Percentiles rank a stretch among this genome's conserved stretches.
phyloP scores from a whole-genome alignment of 768 basidiomycete genomes.

The Auriscalpium microsporum region DNA sequence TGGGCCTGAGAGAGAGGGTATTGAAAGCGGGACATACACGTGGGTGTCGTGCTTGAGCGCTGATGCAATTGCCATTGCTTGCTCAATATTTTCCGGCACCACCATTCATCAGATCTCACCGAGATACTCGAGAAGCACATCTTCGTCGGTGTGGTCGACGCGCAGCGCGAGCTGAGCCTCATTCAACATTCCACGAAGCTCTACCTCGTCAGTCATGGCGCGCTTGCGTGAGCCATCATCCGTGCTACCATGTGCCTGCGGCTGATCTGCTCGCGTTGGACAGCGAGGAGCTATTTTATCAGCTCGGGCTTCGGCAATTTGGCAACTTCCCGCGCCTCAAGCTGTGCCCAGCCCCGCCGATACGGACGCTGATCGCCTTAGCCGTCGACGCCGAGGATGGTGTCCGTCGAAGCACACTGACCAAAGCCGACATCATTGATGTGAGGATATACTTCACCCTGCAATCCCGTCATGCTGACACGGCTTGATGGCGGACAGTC shows the following conservation, averaged over 20 bases:
- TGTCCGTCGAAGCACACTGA: conserved; percentile 40
- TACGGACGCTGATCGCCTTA: conserved; percentile 64
- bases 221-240: conserved; percentile 60
- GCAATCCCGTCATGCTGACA: background rate
- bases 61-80: background rate
- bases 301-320: conserved; percentile 87
- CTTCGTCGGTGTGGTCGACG: conserved; percentile 88
- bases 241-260: background rate
- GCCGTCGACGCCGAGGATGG: conserved; percentile 68
- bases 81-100: background rate
- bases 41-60: conserved; percentile 27
- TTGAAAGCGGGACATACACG: conserved; percentile 60
- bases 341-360: conserved; percentile 72
- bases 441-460: conserved; percentile 32
- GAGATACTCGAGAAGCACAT: conserved; percentile 83
- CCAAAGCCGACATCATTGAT: conserved; percentile 57
- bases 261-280: background rate
- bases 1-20: conserved; percentile 50
- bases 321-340: conserved; percentile 70
- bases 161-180: conserved; percentile 62
- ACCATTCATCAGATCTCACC: conserved; percentile 49
- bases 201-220: conserved; percentile 81
- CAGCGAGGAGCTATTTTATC: conserved; percentile 94
- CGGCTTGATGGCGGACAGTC: conserved; percentile 32
- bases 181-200: conserved; percentile 85